Conservation (phyloP, 2,329 filamentous ascomycete genomes). For the Fusarium brachygibbosum region DNA sequence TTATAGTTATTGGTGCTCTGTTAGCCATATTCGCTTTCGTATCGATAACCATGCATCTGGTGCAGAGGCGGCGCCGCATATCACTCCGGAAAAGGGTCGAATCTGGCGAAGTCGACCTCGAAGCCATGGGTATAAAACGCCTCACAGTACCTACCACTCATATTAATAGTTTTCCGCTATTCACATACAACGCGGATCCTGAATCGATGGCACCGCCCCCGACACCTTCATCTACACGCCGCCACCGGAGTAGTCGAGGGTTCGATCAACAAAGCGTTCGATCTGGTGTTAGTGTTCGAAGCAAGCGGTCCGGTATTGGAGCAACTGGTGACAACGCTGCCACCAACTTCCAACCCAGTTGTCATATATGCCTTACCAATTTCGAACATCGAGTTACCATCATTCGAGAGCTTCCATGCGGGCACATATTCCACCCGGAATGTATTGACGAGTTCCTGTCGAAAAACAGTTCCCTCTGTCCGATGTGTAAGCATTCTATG, state of each 20-base stretch:
- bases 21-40: slow-evolving; percentile 75
- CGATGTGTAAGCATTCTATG: slow-evolving; percentile 88
- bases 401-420: slow-evolving; percentile 88
- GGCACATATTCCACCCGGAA: slow-evolving; percentile 92
- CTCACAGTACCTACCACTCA: slow-evolving; percentile 80
- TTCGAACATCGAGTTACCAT: slow-evolving; percentile 77
- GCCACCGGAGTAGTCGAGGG: slow-evolving; percentile 50
- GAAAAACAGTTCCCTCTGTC: slow-evolving; percentile 86
- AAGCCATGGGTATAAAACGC: slow-evolving; percentile 86
- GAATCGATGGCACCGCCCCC: slow-evolving; percentile 55
- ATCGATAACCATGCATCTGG: slow-evolving; percentile 79
- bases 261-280: slow-evolving; percentile 49
- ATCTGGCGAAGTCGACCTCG: slow-evolving; percentile 85
- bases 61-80: slow-evolving; percentile 79
- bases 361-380: slow-evolving; percentile 90
- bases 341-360: slow-evolving; percentile 80
- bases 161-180: slow-evolving; percentile 81
- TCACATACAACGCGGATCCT: slow-evolving; percentile 76
- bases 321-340: slow-evolving; percentile 56
- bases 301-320: slow-evolving; percentile 56
- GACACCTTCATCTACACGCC: slow-evolving; percentile 55
- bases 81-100: slow-evolving; percentile 78
- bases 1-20: slow-evolving; percentile 79
- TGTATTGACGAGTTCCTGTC: slow-evolving; percentile 90
- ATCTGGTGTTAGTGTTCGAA: slow-evolving; percentile 53